Evolutionary conservation across 345 rosid species (phyloP), one percentile per base, ranked within the genome.

Genomic region (Lumnitzera racemosa): DNA sequence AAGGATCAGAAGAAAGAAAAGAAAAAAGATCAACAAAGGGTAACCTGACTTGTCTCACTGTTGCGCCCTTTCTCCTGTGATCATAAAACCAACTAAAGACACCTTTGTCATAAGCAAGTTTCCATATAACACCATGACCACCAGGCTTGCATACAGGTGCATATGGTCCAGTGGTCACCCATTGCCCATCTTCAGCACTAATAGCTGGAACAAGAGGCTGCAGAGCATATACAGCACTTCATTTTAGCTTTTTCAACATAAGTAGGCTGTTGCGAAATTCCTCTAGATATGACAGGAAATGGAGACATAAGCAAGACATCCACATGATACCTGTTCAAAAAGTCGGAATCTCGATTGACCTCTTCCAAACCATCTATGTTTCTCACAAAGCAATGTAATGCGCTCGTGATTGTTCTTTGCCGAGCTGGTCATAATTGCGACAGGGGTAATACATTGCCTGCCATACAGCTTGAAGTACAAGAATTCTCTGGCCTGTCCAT

Each of bases 61-160:
- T 85, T 59, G 96, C 96, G 20, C 96, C 96, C 75, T 77, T 87
- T 78, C 91, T 85, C 76, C 87, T 87, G 76, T 87, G 96, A 69
- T 72, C 69, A 55, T 64, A 74, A 73, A 92, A 87, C 96, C 96
- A 92, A 58, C 80, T 62, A 69, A 87, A 92, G 66, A 92, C 64
- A 24, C 98, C 98, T 70, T 81, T 87, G 79, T 89, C 94, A 62
- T 81, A 68, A 56, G 98, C 98, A 69, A 92, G 85, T 78, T 92
- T 92, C 98, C 98, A 92, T 68, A 92, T 85, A 23, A 79, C 96
- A 62, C 91, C 98, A 82, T 89, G 96, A 72, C 98, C 98, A 73
- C 96, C 96, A 31, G 96, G 98, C 74, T 89, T 89, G 73, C 89
- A 89, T 64, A 92, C 84, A 50, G 96, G 96, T 52, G 75, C 72